Evolutionary conservation across 2,329 filamentous ascomycete species (phyloP).

Genomic region (Penicillium sp.): DNA sequence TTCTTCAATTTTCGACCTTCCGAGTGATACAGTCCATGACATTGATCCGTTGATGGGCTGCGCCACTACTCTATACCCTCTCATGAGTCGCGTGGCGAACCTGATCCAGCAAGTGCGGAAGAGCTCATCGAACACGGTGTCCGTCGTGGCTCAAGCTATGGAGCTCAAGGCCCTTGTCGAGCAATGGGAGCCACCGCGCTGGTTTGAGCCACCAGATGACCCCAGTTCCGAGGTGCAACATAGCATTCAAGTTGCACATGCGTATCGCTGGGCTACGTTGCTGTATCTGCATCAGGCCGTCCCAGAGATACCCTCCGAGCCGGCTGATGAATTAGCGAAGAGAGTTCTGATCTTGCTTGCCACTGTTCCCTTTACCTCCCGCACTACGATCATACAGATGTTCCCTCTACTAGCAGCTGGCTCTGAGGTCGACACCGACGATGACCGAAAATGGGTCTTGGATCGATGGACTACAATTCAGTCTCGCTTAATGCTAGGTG

Average conservation of each 20-base stretch:
- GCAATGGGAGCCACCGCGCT: slow-evolving; percentile 58
- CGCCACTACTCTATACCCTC: slow-evolving; percentile 64
- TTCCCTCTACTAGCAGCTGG: slow-evolving; percentile 67
- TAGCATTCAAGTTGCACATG: slow-evolving; percentile 64
- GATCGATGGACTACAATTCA: slow-evolving; percentile 62
- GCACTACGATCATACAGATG: slow-evolving; percentile 66
- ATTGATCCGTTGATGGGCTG: slow-evolving; percentile 72
- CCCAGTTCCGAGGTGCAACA: slow-evolving; percentile 61
- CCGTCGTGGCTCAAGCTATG: slow-evolving; percentile 61
- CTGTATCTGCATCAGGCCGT: slow-evolving; percentile 67
- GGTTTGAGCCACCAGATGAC: slow-evolving; percentile 62
- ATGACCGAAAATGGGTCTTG: slow-evolving; percentile 63
- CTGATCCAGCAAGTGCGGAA: slow-evolving; percentile 63
- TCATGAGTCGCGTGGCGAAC: slow-evolving; percentile 64
- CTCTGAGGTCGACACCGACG: slow-evolving; percentile 58
- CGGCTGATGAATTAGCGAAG: slow-evolving; percentile 58
- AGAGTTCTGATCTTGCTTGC: slow-evolving; percentile 61
- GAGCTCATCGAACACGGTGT: slow-evolving; percentile 54
- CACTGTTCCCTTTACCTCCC: slow-evolving; percentile 60
- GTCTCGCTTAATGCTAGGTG: slow-evolving; percentile 62
- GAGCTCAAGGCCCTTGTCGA: slow-evolving; percentile 61
- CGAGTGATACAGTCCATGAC: slow-evolving; percentile 49
- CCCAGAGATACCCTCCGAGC: slow-evolving; percentile 62
- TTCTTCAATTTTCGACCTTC: slow-evolving; percentile 39
- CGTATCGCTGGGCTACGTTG: slow-evolving; percentile 65